Percentiles rank a stretch among this genome's conserved stretches.
Evolutionary conservation across 257 asterid genomes (phyloP).

Genomic region (Pogostemon cablin): DNA sequence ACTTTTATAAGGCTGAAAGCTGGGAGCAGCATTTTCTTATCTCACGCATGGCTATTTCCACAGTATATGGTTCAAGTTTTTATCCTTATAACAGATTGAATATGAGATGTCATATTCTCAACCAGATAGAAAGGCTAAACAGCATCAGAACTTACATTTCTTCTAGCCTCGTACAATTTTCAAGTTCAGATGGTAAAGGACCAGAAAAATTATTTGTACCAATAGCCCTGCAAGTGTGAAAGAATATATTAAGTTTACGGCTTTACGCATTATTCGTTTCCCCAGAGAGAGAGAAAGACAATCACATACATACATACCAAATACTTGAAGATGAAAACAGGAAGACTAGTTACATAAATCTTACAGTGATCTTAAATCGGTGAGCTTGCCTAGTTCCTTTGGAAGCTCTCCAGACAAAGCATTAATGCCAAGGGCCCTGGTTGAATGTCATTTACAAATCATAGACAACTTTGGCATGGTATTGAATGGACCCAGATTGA

Average conservation of each 20-base stretch:
- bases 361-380: conserved; percentile 62
- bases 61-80: neutral
- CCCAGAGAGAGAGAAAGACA: neutral
- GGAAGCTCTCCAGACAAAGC: conserved; percentile 77
- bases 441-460: conserved; percentile 22
- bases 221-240: conserved; percentile 34
- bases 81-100: neutral
- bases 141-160: conserved; percentile 34
- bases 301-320: no score
- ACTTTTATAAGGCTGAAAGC: neutral
- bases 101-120: neutral
- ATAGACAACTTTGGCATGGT: neutral
- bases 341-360: neutral
- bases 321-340: no score
- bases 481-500: no score
- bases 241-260: neutral
- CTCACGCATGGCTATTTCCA: neutral
- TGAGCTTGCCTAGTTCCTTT: conserved; percentile 63
- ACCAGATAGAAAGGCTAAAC: neutral
- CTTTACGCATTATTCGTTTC: neutral
- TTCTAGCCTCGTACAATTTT: conserved; percentile 31
- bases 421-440: conserved; percentile 57
- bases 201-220: conserved; percentile 30
- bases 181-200: conserved; percentile 25
- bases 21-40: neutral